phyloP scores from a whole-genome alignment of 129 eudicot genomes.

The Flaveria linearis region DNA sequence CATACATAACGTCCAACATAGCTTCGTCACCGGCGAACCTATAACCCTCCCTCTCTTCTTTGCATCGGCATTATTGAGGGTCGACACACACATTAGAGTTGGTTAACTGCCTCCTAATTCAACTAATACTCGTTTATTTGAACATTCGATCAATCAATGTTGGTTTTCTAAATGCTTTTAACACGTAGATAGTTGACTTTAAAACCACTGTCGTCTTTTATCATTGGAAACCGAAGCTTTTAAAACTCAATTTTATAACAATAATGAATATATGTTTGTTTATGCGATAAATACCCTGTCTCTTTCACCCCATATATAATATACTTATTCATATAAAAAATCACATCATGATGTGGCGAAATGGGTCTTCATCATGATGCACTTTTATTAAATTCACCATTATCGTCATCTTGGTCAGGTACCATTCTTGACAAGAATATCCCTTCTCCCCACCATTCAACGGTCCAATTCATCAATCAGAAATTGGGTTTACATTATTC shows the following conservation, averaged over 20 bases:
- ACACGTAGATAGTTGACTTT: neutral
- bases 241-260: neutral
- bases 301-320: neutral
- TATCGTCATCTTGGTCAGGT: conserved; percentile 10
- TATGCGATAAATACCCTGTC: neutral
- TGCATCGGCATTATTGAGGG: too few relatives aligned
- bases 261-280: neutral
- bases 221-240: neutral
- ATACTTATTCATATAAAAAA: neutral
- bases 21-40: too few relatives aligned
- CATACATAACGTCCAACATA: too few relatives aligned
- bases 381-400: conserved; percentile 29
- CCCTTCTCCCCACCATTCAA: neutral
- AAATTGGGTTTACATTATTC: neutral
- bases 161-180: neutral
- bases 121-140: neutral
- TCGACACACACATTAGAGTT: too few relatives aligned
- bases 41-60: too few relatives aligned
- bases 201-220: neutral
- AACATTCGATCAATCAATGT: neutral
- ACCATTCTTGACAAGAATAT: conserved; percentile 30
- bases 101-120: too few relatives aligned
- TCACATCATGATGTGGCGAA: conserved; percentile 25
- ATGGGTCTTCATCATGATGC: conserved; percentile 27
- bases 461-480: neutral